These are phyloP conservation scores for Apophysomyces trapeziformis DNA, from an alignment of 371 early-diverging fungal species.

Conservation along the genomic window DNA sequence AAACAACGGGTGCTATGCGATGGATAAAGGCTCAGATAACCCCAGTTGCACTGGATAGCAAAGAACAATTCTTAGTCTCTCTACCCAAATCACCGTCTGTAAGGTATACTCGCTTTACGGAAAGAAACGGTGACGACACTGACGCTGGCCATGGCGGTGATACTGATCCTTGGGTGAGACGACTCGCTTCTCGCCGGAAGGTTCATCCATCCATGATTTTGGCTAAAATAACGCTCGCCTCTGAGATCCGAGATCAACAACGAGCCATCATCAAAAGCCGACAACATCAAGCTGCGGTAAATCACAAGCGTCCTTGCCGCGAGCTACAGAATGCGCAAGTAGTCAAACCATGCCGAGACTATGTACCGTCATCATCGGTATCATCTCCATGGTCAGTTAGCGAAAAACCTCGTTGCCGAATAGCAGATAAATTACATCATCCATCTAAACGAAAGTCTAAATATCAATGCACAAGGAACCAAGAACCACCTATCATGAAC, in stretches of 20 bases:
- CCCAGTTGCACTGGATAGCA: slow-evolving; percentile 18
- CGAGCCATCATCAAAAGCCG: slow-evolving; percentile 51
- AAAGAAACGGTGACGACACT: not conserved
- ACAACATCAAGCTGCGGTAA: slow-evolving; percentile 25
- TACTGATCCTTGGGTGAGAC: not conserved
- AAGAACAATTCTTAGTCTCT: slow-evolving; percentile 9
- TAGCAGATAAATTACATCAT: not conserved
- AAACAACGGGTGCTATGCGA: not conserved
- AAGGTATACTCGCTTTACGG: not conserved
- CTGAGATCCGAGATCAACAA: slow-evolving; percentile 37
- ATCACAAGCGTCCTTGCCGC: slow-evolving; percentile 3
- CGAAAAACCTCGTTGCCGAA: not conserved
- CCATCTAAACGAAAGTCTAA: not conserved
- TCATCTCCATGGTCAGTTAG: not conserved
- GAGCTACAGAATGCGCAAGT: not conserved
- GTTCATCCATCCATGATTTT: slow-evolving; percentile 10
- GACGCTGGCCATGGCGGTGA: not conserved
- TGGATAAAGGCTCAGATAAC: slow-evolving; percentile 6
- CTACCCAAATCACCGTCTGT: not conserved
- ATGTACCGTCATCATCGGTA: not conserved
- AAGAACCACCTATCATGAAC: slow-evolving; percentile 7
- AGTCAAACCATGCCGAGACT: not conserved
- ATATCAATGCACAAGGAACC: slow-evolving; percentile 10
- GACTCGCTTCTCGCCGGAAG: not conserved
- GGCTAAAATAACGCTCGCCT: slow-evolving; percentile 15